These are phyloP conservation scores for Papiliotrema laurentii DNA, from an alignment of 1,284 basidiomycete genomes.

Conservation along the genomic window DNA sequence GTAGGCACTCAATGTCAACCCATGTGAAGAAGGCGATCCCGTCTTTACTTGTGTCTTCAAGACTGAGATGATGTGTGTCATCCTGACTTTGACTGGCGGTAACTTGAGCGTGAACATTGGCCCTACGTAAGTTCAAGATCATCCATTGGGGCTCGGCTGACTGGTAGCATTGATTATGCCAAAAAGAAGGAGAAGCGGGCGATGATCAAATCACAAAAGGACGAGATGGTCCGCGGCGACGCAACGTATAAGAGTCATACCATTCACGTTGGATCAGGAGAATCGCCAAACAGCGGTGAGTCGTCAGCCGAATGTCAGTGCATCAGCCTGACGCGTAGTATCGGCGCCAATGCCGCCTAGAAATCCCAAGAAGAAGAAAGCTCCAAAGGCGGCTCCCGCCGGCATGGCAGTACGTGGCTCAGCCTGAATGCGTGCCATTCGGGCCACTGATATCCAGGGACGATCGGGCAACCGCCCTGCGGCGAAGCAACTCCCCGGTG, in stretches of 20 bases:
- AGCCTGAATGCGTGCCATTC: not conserved
- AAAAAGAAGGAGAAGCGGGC: constrained; percentile 98
- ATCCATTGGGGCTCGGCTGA: not conserved
- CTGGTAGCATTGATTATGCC: constrained; percentile 68
- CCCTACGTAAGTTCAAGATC: constrained; percentile 59
- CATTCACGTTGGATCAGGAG: constrained; percentile 83
- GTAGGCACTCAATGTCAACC: constrained; percentile 66
- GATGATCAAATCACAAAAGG: constrained; percentile 81
- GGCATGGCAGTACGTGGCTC: constrained; percentile 17
- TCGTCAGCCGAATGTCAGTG: not conserved
- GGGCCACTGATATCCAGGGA: constrained; percentile 13
- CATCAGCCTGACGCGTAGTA: constrained; percentile 25
- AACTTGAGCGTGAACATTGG: constrained; percentile 69
- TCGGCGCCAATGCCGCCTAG: constrained; percentile 80
- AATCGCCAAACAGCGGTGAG: constrained; percentile 65
- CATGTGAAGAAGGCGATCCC: constrained; percentile 89
- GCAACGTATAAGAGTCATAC: constrained; percentile 93
- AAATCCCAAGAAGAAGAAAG: constrained; percentile 58
- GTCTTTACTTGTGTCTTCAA: constrained; percentile 90
- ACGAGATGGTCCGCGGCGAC: constrained; percentile 74
- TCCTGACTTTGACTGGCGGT: constrained; percentile 76
- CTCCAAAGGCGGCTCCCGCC: constrained; percentile 37
- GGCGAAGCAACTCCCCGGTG: constrained; percentile 41
- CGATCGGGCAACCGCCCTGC: constrained; percentile 39
- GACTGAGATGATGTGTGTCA: constrained; percentile 83